Base-by-base conservation (phyloP, 148 eudicot species). In the Chenopodium quinoa region DNA sequence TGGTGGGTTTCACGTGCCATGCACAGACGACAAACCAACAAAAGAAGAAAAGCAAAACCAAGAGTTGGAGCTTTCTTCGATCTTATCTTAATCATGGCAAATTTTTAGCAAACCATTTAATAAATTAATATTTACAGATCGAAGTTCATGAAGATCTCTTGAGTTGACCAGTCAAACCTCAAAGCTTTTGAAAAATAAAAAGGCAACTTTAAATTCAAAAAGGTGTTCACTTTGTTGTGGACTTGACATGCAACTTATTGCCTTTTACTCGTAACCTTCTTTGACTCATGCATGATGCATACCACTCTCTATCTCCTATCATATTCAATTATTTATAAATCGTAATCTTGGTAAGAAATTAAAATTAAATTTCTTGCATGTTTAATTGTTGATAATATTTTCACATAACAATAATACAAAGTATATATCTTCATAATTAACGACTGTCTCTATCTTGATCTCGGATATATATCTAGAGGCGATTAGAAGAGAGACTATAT, bases 161-260 rank as follows among this genome's bases (percentile, higher is more conserved):
- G 56, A 25, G 83, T 47, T 78, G 88, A 86, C 85, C 85, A 80
- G 88, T 86, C 88, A 86, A 85, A 86, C 2, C 62, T 31, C n/a
- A 31, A 67, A 29, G 54, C 14, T 19, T 6, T 37, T 65, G 32
- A 4, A 71, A 56, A 69, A 58, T 0, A 27, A 27, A 27, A 27
- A 27, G 27, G 68, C n/a, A 71, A 63, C 80, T 73, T 71, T 67
- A 0, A 47, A 29, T 75, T 16, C 22, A 52, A 75, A 80, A 79
- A 79, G 82, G 12, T 68, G 32, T 29, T 79, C 79, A 65, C 79
- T 75, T 81, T 76, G 47, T 75, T 3, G 20, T 76, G 77, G 71
- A 70, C 60, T 62, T 19, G 29, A 52, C 84, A 77, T 82, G 81
- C 84, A 77, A 75, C 56, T 63, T 63, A 62, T 27, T 34, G 54